Evolutionary conservation across 2,329 filamentous ascomycete genomes (phyloP).

Genomic region (Aspergillus japonicus): DNA sequence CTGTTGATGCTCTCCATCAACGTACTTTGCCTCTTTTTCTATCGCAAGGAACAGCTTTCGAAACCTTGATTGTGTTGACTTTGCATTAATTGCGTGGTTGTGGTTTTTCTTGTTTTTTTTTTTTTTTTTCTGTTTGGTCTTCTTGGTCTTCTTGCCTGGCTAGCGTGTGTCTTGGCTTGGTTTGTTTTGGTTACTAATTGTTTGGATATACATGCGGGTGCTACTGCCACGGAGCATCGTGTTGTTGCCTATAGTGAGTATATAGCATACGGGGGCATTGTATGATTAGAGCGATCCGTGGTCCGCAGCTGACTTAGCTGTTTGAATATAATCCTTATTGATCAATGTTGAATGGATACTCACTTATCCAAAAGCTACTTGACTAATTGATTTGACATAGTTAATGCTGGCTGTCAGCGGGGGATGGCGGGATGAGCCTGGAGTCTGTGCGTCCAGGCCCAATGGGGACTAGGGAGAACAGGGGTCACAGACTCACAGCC

Average conservation of each 20-base stretch:
- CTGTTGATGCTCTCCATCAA: constrained; percentile 22
- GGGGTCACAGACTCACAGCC: no score
- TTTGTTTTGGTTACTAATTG: not conserved
- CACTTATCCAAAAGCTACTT: no score
- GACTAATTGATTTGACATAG: no score
- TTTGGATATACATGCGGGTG: not conserved
- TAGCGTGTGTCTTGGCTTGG: not conserved
- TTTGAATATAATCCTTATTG: no score
- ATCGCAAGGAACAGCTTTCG: constrained; percentile 43
- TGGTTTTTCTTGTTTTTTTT: not conserved
- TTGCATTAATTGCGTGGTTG: not conserved
- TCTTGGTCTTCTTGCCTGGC: not conserved
- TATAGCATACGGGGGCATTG: not conserved
- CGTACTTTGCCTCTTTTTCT: constrained; percentile 32
- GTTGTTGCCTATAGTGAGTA: not conserved
- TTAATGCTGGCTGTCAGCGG: no score
- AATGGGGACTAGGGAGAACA: no score
- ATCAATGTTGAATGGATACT: no score
- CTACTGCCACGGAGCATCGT: no score
- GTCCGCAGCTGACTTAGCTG: no score
- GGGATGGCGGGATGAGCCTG: no score
- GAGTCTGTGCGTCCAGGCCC: no score
- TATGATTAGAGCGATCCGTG: not conserved
- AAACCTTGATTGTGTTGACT: constrained; percentile 33
- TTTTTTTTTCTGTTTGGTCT: not conserved